Conservation (phyloP, 441 rosid genomes). For the Euphorbia celastroides region DNA sequence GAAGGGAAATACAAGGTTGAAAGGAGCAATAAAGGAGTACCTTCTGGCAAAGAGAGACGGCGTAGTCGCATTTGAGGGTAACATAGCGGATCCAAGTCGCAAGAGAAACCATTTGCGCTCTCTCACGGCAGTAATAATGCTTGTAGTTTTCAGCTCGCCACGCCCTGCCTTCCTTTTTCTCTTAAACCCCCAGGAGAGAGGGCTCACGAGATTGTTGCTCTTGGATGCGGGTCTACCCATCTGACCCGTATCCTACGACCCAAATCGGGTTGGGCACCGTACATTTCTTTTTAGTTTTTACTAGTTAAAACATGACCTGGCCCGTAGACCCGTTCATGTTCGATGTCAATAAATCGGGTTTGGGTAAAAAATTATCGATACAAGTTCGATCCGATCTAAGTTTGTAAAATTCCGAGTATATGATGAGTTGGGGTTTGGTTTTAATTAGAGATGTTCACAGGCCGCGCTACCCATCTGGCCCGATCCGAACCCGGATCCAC, state of each 20-base stretch:
- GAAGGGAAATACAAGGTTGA: constrained; percentile 1
- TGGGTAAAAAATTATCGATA: no score
- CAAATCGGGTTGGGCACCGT: not conserved
- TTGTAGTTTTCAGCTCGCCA: not conserved
- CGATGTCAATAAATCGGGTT: no score
- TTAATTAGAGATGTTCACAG: no score
- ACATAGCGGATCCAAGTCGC: constrained; percentile 77
- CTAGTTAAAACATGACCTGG: no score
- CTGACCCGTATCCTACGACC: not conserved
- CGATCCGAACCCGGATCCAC: no score
- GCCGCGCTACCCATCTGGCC: no score
- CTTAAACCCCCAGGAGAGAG: not conserved
- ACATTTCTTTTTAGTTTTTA: no score
- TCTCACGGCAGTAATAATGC: not conserved
- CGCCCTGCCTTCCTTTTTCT: not conserved
- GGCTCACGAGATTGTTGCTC: not conserved
- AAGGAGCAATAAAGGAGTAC: constrained; percentile 24
- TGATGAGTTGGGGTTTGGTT: no score
- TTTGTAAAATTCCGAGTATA: no score
- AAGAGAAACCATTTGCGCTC: constrained; percentile 51
- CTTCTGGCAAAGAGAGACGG: constrained; percentile 59
- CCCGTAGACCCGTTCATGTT: no score
- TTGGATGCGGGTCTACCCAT: not conserved
- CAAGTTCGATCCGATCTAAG: no score
- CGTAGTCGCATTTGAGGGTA: constrained; percentile 59